Evolutionary conservation across 805 yeast species (phyloP), one percentile per base, ranked within the genome.

Genomic region (Clavispora asparagi): DNA sequence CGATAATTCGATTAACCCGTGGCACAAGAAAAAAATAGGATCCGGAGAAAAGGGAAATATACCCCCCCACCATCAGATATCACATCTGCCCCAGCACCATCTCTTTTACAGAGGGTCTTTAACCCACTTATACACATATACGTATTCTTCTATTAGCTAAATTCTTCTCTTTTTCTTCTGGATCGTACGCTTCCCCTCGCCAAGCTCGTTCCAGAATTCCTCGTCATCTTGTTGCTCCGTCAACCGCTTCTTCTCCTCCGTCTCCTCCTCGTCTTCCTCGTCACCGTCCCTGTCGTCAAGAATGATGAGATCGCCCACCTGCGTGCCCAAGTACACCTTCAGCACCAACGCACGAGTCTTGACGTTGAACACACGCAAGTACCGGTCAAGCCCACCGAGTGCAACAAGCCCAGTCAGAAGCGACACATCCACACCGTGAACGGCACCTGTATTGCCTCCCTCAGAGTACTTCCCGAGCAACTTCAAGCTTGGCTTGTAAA

Each of bases 301-400:
- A 0, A 84, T 58, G 46, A 74, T 56, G 19, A 83, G 75, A 27
- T 71, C 67, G 23, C 77, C 74, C 14, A 88, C 73, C 60, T 87
- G 89, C 6, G 88, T 78, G 1, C 95, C 95, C 26, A 85, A 58
- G 56, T 78, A 92, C 6, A 87, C 85, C 59, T 89, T 89, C 7
- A 81, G 89, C 9, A 80, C 64, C 41, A 80, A 70, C 39, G 78
- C 77, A 43, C 95, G 74, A 1, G 81, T 65, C 1, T 67, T 67
- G 5, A 81, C 60, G 49, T 89, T 85, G 64, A 78, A 92, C 4
- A 87, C 87, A 48, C 97, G 77, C 26, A 88, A 73, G 57, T 89
- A 92, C 57, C 96, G 76, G 60, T 94, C 99, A 19, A 91, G 74
- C 0, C 97, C 95, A 39, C 95, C 97, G 16, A 87, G 74, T 2